Percentiles rank a stretch among this genome's conserved stretches.
phyloP scores from a whole-genome alignment of 768 basidiomycete species.

The Agrocybe chaxingu region DNA sequence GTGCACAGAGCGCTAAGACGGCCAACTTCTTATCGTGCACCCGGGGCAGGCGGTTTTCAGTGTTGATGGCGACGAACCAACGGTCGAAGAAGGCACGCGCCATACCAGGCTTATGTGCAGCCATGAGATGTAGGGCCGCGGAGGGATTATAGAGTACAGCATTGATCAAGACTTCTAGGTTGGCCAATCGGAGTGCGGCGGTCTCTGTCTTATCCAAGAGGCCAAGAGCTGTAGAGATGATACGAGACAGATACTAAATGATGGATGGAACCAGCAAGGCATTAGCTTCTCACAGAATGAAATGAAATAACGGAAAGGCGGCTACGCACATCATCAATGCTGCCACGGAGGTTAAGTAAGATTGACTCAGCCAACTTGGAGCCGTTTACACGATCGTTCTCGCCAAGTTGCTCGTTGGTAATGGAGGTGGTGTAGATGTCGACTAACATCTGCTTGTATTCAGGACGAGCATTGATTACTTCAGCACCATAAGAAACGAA shows the following conservation, averaged over 20 bases:
- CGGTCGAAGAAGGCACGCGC: conserved; percentile 77
- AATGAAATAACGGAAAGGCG: neutral
- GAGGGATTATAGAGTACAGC: conserved; percentile 80
- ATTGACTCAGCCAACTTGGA: conserved; percentile 84
- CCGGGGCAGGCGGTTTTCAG: conserved; percentile 59
- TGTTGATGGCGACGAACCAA: conserved; percentile 78
- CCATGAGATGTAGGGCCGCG: conserved; percentile 75
- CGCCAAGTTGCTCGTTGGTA: conserved; percentile 69
- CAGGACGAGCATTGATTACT: conserved; percentile 63
- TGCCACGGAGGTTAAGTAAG: conserved; percentile 74
- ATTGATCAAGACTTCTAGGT: conserved; percentile 83
- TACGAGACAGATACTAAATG: conserved; percentile 56
- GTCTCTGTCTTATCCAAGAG: conserved; percentile 64
- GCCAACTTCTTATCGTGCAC: conserved; percentile 90
- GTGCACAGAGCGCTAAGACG: conserved; percentile 69
- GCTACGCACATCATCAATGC: conserved; percentile 68
- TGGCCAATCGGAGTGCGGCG: conserved; percentile 63
- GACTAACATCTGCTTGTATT: conserved; percentile 77
- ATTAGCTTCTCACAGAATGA: neutral
- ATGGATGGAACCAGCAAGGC: conserved; percentile 2
- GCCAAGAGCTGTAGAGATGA: conserved; percentile 60
- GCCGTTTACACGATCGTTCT: conserved; percentile 79
- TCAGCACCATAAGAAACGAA: conserved; percentile 83
- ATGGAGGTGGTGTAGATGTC: conserved; percentile 82
- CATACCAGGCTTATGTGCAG: conserved; percentile 51